Conservation (phyloP, 2,329 filamentous ascomycete species). For the Claviceps maximensis region DNA sequence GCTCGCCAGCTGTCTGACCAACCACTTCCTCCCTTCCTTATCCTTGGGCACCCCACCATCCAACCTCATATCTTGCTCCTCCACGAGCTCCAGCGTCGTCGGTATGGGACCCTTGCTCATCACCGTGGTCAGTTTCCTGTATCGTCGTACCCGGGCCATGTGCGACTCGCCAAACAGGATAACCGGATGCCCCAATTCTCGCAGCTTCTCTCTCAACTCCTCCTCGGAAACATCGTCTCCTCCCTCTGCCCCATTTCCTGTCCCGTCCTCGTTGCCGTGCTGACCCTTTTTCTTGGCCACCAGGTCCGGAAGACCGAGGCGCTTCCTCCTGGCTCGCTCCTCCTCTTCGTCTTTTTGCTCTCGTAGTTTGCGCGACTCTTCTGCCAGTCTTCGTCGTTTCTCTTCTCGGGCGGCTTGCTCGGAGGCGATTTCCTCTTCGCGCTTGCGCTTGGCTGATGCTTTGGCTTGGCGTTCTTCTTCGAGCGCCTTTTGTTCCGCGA, state of each 20-base stretch:
- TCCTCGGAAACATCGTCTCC: constrained; percentile 58
- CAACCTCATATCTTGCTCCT: constrained; percentile 83
- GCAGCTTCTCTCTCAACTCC: constrained; percentile 54
- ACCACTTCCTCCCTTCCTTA: constrained; percentile 49
- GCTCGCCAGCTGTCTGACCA: constrained; percentile 79
- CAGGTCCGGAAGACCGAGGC: constrained; percentile 68
- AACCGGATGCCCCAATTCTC: constrained; percentile 59
- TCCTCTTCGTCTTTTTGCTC: constrained; percentile 63
- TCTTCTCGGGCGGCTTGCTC: constrained; percentile 61
- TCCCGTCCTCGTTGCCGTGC: constrained; percentile 23
- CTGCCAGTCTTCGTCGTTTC: constrained; percentile 68
- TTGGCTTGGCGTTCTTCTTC: constrained; percentile 59
- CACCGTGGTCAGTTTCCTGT: constrained; percentile 49
- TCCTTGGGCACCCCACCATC: constrained; percentile 48
- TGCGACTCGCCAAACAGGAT: constrained; percentile 74
- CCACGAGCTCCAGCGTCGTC: constrained; percentile 66
- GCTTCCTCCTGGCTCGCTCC: constrained; percentile 58
- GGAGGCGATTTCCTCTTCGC: constrained; percentile 70
- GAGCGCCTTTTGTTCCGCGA: constrained; percentile 63
- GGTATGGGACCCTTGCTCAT: constrained; percentile 70
- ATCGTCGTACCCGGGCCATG: constrained; percentile 53
- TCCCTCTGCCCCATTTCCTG: constrained; percentile 24
- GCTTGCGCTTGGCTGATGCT: constrained; percentile 68
- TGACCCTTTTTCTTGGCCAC: constrained; percentile 35
- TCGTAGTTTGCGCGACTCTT: constrained; percentile 57